Evolutionary conservation across 1,284 basidiomycete genomes (phyloP).

Genomic region (Malassezia sp.): DNA sequence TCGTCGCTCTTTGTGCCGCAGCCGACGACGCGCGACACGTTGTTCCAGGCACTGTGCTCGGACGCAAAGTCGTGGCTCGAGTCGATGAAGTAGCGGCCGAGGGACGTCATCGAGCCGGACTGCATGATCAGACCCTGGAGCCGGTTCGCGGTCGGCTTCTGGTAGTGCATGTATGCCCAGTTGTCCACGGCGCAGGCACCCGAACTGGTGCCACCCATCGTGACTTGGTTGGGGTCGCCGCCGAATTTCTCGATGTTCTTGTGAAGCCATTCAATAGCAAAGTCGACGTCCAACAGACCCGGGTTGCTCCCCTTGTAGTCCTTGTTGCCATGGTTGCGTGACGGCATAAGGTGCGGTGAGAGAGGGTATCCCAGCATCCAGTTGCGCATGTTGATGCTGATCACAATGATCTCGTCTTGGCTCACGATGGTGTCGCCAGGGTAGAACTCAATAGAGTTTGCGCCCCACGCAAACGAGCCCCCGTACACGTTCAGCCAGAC

Average conservation of each 20-base stretch:
- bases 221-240: constrained; percentile 57
- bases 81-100: constrained; percentile 7
- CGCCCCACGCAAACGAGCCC: constrained; percentile 15
- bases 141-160: constrained; percentile 10
- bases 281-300: constrained; percentile 29
- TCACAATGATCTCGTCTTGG: constrained; percentile 8
- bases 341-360: constrained; percentile 8
- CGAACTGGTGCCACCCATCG: constrained; percentile 73
- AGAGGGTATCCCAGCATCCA: constrained; percentile 16
- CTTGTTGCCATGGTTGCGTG: not conserved
- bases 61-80: constrained; percentile 1
- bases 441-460: constrained; percentile 7
- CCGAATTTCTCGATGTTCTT: constrained; percentile 55
- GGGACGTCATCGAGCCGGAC: constrained; percentile 14
- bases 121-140: constrained; percentile 11
- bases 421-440: constrained; percentile 7
- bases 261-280: constrained; percentile 52
- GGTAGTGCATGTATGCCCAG: constrained; percentile 12
- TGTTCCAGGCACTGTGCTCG: constrained; percentile 6
- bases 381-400: constrained; percentile 16
- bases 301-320: constrained; percentile 23
- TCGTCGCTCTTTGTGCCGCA: constrained; percentile 9
- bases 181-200: constrained; percentile 52
- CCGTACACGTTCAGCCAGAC: constrained; percentile 17
- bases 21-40: constrained; percentile 9